Conservation (phyloP, 1,284 basidiomycete species). For the Heterobasidion irregulare region DNA sequence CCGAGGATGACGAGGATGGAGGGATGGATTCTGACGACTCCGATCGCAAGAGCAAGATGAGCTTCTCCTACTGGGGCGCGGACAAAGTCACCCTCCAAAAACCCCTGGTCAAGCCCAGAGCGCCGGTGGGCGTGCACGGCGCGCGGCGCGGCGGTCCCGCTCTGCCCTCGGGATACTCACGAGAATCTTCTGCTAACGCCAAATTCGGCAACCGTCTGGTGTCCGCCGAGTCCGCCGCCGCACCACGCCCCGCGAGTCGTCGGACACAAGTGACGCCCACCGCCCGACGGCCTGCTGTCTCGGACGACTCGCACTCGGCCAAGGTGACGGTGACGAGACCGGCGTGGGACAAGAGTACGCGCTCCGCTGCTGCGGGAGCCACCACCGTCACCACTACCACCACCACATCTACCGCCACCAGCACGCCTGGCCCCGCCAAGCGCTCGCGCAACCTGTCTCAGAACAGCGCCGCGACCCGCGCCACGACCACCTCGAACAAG, state of each 20-base stretch:
- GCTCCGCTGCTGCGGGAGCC: slow-evolving; percentile 24
- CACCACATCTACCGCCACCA: neutral
- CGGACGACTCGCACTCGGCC: slow-evolving; percentile 53
- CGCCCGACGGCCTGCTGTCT: slow-evolving; percentile 35
- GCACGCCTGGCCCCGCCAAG: slow-evolving; percentile 24
- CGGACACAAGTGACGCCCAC: slow-evolving; percentile 46
- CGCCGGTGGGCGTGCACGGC: slow-evolving; percentile 23
- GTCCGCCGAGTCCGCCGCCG: slow-evolving; percentile 38
- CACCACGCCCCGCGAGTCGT: slow-evolving; percentile 53
- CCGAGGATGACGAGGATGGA: slow-evolving; percentile 46
- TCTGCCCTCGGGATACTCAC: slow-evolving; percentile 49
- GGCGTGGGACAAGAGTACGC: slow-evolving; percentile 59
- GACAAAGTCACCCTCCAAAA: slow-evolving; percentile 82
- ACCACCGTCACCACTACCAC: slow-evolving; percentile 8
- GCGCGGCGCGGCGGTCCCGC: slow-evolving; percentile 38
- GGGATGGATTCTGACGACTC: slow-evolving; percentile 71
- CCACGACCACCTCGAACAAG: slow-evolving; percentile 31
- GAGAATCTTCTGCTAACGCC: slow-evolving; percentile 77
- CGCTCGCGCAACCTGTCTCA: slow-evolving; percentile 66
- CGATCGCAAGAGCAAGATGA: slow-evolving; percentile 84
- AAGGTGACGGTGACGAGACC: slow-evolving; percentile 62
- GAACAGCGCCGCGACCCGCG: slow-evolving; percentile 43
- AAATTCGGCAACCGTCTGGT: slow-evolving; percentile 75
- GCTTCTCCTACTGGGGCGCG: slow-evolving; percentile 85
- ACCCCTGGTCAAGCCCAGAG: slow-evolving; percentile 50